Percentiles rank a stretch among this genome's conserved stretches.
Conservation (phyloP, 495 filamentous ascomycete species). For the Zalerion maritima region DNA sequence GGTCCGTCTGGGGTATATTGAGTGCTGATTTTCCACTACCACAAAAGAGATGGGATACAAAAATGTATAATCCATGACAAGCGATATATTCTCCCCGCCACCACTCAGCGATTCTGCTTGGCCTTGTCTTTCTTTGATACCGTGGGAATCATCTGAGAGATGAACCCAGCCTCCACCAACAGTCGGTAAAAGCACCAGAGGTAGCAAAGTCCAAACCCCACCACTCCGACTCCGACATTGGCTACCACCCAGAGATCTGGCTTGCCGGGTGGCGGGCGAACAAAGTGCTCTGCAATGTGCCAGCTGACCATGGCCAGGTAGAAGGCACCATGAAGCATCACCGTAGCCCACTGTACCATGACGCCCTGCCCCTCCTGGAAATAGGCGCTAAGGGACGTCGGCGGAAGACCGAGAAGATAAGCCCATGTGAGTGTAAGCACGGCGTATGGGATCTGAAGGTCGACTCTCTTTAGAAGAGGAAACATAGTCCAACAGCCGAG, state of each 20-base stretch:
- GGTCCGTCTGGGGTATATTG: too few relatives aligned
- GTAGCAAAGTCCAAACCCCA: slow-evolving; percentile 75
- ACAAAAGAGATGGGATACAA: too few relatives aligned
- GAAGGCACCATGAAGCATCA: slow-evolving; percentile 54
- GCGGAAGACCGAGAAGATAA: slow-evolving; percentile 76
- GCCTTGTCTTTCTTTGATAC: slow-evolving; percentile 16
- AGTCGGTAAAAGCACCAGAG: slow-evolving; percentile 74
- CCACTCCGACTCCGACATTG: slow-evolving; percentile 74
- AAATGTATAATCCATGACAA: too few relatives aligned
- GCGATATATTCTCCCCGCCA: too few relatives aligned
- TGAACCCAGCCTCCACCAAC: slow-evolving; percentile 40
- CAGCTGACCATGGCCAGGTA: slow-evolving; percentile 64
- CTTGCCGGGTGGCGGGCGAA: slow-evolving; percentile 53
- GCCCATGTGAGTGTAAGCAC: slow-evolving; percentile 78
- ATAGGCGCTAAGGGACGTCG: slow-evolving; percentile 56
- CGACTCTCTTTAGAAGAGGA: slow-evolving; percentile 74
- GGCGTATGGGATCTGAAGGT: slow-evolving; percentile 67
- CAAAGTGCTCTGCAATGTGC: slow-evolving; percentile 59
- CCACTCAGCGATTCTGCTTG: too few relatives aligned
- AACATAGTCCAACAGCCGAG: slow-evolving; percentile 91
- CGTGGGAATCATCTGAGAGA: slow-evolving; percentile 12
- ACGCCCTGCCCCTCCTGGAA: slow-evolving; percentile 28
- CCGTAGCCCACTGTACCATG: slow-evolving; percentile 37
- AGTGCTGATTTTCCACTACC: too few relatives aligned
- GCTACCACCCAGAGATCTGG: slow-evolving; percentile 89